Conservation (phyloP, 208 protist genomes). For the Vickermania spadyakhi region DNA sequence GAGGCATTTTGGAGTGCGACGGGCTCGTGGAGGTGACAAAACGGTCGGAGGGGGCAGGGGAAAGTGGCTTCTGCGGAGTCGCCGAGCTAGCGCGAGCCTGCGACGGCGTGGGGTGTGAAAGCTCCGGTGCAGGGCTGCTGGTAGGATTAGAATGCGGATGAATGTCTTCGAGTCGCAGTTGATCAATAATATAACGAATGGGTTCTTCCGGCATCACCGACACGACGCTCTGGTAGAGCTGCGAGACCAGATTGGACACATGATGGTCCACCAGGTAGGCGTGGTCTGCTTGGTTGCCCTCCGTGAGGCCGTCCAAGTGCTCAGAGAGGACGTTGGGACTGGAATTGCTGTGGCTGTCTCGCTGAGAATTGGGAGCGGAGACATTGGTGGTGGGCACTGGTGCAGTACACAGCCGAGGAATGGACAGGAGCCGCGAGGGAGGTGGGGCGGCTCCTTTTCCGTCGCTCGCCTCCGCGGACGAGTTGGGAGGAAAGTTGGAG, state of each 20-base stretch:
- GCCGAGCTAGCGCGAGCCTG: too few relatives aligned
- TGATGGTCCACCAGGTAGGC: slow-evolving; percentile 9
- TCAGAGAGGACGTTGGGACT: neutral
- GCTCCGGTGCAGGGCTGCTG: too few relatives aligned
- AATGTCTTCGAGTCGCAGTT: slow-evolving; percentile 11
- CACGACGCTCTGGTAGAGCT: slow-evolving; percentile 36
- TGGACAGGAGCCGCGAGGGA: slow-evolving; percentile 3
- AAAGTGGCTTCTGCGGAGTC: too few relatives aligned
- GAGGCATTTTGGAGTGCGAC: too few relatives aligned
- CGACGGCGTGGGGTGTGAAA: too few relatives aligned
- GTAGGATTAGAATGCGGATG: too few relatives aligned
- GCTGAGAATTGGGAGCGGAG: neutral
- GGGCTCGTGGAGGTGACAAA: too few relatives aligned
- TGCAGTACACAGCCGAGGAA: slow-evolving; percentile 5
- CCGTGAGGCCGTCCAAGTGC: neutral
- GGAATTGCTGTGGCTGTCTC: slow-evolving; percentile 10
- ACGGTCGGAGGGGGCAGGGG: too few relatives aligned
- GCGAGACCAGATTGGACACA: slow-evolving; percentile 22
- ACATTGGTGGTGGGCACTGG: neutral
- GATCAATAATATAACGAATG: slow-evolving; percentile 22
- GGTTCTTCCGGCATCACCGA: slow-evolving; percentile 36
- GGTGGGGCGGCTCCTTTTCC: slow-evolving; percentile 2
- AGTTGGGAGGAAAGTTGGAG: neutral
- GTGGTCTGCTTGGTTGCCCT: too few relatives aligned
- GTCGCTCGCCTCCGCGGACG: neutral